A percentile compares a stretch with the other conserved stretches of the same genome.
These are phyloP conservation scores for Candida ipomoeae DNA, from an alignment of 805 yeast species.

Conservation along the genomic window DNA sequence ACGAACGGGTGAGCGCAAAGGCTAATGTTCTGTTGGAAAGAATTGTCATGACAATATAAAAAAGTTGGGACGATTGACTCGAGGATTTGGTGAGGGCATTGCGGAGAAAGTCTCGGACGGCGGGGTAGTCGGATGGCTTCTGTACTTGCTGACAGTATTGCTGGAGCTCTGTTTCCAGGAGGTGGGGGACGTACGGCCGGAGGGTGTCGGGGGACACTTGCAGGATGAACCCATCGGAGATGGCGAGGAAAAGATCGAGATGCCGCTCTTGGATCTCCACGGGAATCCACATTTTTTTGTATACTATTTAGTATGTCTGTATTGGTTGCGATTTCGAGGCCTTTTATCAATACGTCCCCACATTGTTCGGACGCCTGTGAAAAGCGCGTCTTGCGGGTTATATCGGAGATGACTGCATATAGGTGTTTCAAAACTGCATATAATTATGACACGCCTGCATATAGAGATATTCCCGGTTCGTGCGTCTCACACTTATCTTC, in stretches of 20 bases:
- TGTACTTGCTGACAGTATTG: constrained; percentile 22
- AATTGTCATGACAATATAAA: constrained; percentile 22
- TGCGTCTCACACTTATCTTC: background rate
- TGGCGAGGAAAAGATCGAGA: constrained; percentile 24
- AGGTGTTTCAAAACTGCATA: background rate
- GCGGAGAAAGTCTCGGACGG: constrained; percentile 18
- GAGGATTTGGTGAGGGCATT: constrained; percentile 13
- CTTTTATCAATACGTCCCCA: constrained; percentile 5
- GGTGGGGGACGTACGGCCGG: constrained; percentile 23
- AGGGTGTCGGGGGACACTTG: constrained; percentile 28
- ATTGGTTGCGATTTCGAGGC: background rate
- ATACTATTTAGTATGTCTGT: too few species aligned
- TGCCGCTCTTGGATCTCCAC: constrained; percentile 21
- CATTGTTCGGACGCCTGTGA: constrained; percentile 4
- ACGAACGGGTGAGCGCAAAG: constrained; percentile 31
- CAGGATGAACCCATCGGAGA: constrained; percentile 35
- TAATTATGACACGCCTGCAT: too few species aligned
- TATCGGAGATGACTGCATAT: background rate
- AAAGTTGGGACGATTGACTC: constrained; percentile 19
- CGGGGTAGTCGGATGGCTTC: constrained; percentile 30
- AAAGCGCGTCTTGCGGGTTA: background rate
- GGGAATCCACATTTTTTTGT: constrained; percentile 1
- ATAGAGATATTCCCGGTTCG: background rate
- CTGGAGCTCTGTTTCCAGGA: constrained; percentile 26
- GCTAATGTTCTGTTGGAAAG: constrained; percentile 28